phyloP scores from a whole-genome alignment of 2,329 filamentous ascomycete species.

The Clarireedia paspali region DNA sequence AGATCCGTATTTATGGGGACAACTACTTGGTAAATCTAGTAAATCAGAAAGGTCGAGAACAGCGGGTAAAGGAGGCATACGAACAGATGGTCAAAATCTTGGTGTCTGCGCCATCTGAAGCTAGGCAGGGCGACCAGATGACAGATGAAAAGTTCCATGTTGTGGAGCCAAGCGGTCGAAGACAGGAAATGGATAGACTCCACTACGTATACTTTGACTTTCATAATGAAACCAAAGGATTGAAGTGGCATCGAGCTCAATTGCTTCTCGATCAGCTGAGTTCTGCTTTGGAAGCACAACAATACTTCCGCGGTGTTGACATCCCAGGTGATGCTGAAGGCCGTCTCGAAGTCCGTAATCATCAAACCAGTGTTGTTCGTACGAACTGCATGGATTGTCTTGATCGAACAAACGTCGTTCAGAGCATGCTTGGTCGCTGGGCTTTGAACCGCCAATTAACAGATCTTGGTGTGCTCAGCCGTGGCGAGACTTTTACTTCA shows the following conservation, averaged over 20 bases:
- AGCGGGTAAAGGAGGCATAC: conserved; percentile 84
- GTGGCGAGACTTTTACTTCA: conserved; percentile 66
- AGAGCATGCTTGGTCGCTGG: conserved; percentile 91
- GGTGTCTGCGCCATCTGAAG: conserved; percentile 60
- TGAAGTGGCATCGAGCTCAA: conserved; percentile 87
- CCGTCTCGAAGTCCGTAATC: conserved; percentile 68
- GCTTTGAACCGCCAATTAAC: conserved; percentile 82
- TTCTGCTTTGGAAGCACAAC: conserved; percentile 67
- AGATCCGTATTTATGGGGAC: conserved; percentile 88
- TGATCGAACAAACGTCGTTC: conserved; percentile 94
- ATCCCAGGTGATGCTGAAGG: conserved; percentile 65
- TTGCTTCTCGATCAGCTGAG: conserved; percentile 76
- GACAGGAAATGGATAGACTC: conserved; percentile 66
- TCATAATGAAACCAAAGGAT: conserved; percentile 92
- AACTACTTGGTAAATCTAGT: conserved; percentile 97
- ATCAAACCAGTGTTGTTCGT: conserved; percentile 84
- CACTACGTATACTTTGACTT: conserved; percentile 99
- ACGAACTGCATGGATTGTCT: conserved; percentile 99
- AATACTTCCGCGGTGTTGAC: conserved; percentile 90
- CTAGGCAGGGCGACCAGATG: conserved; percentile 53
- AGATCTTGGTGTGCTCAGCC: conserved; percentile 70
- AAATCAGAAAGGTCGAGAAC: conserved; percentile 90
- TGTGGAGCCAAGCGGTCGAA: conserved; percentile 56
- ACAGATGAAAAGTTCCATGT: conserved; percentile 76
- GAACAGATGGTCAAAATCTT: conserved; percentile 80